Evolutionary conservation across 768 basidiomycete species (phyloP), one percentile per base, ranked within the genome.

Genomic region (Leccinum fibrillosum): DNA sequence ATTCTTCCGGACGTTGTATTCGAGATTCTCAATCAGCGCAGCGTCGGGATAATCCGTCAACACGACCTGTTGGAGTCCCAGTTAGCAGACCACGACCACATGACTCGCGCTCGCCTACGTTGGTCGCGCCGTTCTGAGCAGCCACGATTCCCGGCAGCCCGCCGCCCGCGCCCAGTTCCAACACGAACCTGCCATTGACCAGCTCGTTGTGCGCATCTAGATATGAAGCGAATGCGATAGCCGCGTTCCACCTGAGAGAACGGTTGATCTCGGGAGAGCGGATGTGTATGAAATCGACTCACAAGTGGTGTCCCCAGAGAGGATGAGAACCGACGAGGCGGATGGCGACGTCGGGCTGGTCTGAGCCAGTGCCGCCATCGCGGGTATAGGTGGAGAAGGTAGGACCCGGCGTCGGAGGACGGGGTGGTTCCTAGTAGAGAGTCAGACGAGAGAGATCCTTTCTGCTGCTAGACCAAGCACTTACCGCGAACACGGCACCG

Each of bases 81-180:
- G 44, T 45, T n/a, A 23, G 32, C 47, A 13, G 19, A 47, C 39
- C 12, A 44, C 32, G 35, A 30, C 21, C 11, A 11, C 5, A 52
- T 13, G 42, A 37, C 1, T 49, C 23, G 47, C 39, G 25, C 51
- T 51, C 35, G 42, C 63, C 2, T 19, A 91, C 94, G 67, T 82
- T 82, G 42, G 70, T 66, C 0, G 94, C 93, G 0, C 87, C 89
- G 57, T 85, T 86, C 42, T 86, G 81, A 0, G 80, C 83, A 0
- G 87, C 77, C 2, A 95, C 82, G 7, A 99, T 78, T 4, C 90
- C 85, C 0, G 97, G 97, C 6, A 98, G 76, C 2, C 87, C 96
- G 1, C 92, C 95, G 0, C 94, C 97, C 0, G 97, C 97, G 0
- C 97, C 97, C 0, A 98, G 82, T 70, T 99, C 97, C 1, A 98